Evolutionary conservation across 2,329 filamentous ascomycete genomes (phyloP).

Genomic region (Cladophialophora psammophila): DNA sequence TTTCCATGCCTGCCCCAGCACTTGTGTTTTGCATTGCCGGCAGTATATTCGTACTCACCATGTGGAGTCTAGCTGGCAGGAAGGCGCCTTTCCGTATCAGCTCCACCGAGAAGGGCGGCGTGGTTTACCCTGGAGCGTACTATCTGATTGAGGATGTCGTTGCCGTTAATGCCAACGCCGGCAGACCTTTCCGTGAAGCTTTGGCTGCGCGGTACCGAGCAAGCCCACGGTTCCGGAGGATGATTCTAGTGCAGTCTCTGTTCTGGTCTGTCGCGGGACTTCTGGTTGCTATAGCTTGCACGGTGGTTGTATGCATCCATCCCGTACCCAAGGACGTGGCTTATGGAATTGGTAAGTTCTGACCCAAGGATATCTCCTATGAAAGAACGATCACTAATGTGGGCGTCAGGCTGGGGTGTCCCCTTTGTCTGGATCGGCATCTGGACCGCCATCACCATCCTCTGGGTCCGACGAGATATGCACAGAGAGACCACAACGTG

Average conservation of each 20-base stretch:
- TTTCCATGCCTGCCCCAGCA: constrained; percentile 39
- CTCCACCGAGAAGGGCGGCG: constrained; percentile 66
- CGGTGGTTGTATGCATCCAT: constrained; percentile 56
- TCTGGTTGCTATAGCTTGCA: constrained; percentile 55
- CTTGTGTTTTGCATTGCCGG: constrained; percentile 34
- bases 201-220: constrained; percentile 61
- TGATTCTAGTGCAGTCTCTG: constrained; percentile 63
- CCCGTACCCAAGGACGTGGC: constrained; percentile 57
- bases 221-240: constrained; percentile 61
- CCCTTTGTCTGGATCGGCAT: constrained; percentile 53
- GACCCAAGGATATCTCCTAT: not conserved
- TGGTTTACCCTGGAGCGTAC: constrained; percentile 66
- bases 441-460: constrained; percentile 56
- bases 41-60: constrained; percentile 34
- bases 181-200: constrained; percentile 60
- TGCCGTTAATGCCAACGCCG: constrained; percentile 70
- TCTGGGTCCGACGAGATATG: constrained; percentile 56
- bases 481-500: constrained; percentile 54
- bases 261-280: constrained; percentile 64
- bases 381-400: constrained; percentile 8
- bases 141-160: constrained; percentile 73
- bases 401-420: constrained; percentile 50
- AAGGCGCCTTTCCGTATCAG: constrained; percentile 67
- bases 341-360: constrained; percentile 48
- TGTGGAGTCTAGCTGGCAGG: constrained; percentile 43